A percentile compares a stretch with the other conserved stretches of the same genome.
Evolutionary conservation across 73 alveolate genomes (phyloP).

Genomic region (Durusdinium trenchii): DNA sequence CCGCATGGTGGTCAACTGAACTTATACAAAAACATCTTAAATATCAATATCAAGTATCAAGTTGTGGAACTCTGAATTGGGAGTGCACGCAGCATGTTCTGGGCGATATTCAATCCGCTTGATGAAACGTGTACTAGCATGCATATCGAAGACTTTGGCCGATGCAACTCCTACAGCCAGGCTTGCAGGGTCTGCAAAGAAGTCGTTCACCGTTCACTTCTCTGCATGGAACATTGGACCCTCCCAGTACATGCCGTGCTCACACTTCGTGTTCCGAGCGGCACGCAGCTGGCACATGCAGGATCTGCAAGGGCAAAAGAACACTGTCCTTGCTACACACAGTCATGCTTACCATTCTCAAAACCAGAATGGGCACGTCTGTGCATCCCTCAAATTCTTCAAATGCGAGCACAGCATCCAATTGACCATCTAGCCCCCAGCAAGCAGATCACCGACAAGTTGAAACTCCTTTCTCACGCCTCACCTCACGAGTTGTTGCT

Average conservation of each 20-base stretch:
- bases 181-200: not conserved
- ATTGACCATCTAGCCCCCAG: not conserved
- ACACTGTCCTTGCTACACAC: not conserved
- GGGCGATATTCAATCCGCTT: not conserved
- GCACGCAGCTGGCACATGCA: slow-evolving; percentile 7
- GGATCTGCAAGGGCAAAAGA: slow-evolving; percentile 46
- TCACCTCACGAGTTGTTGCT: slow-evolving; percentile 24
- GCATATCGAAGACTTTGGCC: slow-evolving; percentile 13
- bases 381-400: slow-evolving; percentile 5
- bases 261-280: slow-evolving; percentile 64
- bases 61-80: no score
- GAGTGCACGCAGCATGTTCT: no score
- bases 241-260: slow-evolving; percentile 31
- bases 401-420: not conserved
- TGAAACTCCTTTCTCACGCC: slow-evolving; percentile 29
- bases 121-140: not conserved
- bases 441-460: slow-evolving; percentile 33
- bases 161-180: not conserved
- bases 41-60: no score
- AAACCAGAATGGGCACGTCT: slow-evolving; percentile 40
- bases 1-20: not conserved
- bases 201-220: slow-evolving; percentile 69
- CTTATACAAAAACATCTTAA: no score
- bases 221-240: not conserved
- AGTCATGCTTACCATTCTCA: slow-evolving; percentile 8